Base-by-base conservation (phyloP, 192 early-diverging fungal species). In the Backusella mclennaniae region DNA sequence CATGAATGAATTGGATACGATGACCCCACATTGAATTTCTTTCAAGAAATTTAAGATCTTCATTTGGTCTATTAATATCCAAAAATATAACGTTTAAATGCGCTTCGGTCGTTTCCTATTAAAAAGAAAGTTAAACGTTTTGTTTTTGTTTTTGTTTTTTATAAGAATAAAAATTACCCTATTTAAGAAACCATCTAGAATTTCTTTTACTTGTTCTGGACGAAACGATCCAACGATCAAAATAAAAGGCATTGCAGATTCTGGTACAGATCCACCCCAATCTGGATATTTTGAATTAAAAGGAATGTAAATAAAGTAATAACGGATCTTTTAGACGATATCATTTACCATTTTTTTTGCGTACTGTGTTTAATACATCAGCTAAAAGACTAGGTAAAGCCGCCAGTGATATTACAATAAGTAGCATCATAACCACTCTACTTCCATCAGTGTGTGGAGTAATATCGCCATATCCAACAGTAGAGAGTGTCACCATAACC, bases 391-490 rank as follows among this genome's bases (percentile, higher is more conserved):
- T 81, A 7, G 92, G 92, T 0, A 93, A 73, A 9, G 91, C 74
- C 3, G 85, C 84, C n/a, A 93, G 77, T 26, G 91, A 78, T 4
- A 86, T 80, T 15, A 92, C 76, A 74, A 93, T 93, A 4, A 93
- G 67, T 6, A 86, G 4, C 74, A 92, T 85, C 66, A 92, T 85
- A 21, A 90, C 87, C 15, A 89, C n/a, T 74, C 87, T 79, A 23
- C 86, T 89, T 19, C 80, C 84, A 4, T 82, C 73, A 8, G 91
- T 84, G 35, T 79, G 76, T 12, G 92, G 86, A 0, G 89, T 86
- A 44, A 93, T 87, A 70, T 93, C 79, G 33, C 92, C 92, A 75
- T 92, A 93, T 21, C 92, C 92, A 9, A 93, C 92, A 3, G 92
- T 93, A 3, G 89, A 88, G n/a, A 90, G 79, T 2, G 90, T 91